Conservation (phyloP, 2,329 filamentous ascomycete genomes). For the Grosmannia huntii region DNA sequence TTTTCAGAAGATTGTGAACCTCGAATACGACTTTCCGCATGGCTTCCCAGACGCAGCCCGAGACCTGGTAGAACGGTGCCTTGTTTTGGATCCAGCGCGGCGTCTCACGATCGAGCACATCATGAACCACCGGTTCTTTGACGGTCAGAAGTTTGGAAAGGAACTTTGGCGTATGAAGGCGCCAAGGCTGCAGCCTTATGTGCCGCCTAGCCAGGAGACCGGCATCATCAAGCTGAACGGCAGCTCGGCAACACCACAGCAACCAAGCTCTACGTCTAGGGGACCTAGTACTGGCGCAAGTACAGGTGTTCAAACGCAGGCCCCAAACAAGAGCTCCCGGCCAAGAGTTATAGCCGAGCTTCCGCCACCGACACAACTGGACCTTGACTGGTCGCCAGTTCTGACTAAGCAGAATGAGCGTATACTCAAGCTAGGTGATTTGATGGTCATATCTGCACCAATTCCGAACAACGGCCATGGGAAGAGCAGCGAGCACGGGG, state of each 20-base stretch:
- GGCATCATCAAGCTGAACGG: conserved; percentile 62
- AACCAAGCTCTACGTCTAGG: conserved; percentile 18
- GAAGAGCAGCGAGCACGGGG: conserved; percentile 50
- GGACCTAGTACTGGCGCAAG: conserved; percentile 1
- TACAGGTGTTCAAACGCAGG: not conserved
- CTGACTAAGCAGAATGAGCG: conserved; percentile 83
- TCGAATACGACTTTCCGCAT: conserved; percentile 86
- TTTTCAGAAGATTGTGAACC: conserved; percentile 91
- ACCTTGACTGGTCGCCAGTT: conserved; percentile 97
- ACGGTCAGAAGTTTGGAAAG: conserved; percentile 73
- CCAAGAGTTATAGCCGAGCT: conserved; percentile 85
- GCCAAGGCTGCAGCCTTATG: conserved; percentile 72
- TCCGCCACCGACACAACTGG: conserved; percentile 88
- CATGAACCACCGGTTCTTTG: conserved; percentile 92
- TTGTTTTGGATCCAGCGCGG: conserved; percentile 77
- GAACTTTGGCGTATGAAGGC: conserved; percentile 81
- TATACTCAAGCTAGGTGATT: conserved; percentile 85
- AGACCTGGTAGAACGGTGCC: conserved; percentile 78
- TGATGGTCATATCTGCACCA: conserved; percentile 71
- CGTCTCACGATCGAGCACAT: conserved; percentile 90
- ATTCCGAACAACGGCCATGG: conserved; percentile 61
- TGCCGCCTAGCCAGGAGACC: conserved; percentile 63
- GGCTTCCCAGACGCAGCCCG: conserved; percentile 78
- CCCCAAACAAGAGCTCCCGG: conserved; percentile 13
- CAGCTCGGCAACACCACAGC: conserved; percentile 24